Evolutionary conservation across 139 green algal species (phyloP).

Genomic region (Mesotaenium endlicherianum): DNA sequence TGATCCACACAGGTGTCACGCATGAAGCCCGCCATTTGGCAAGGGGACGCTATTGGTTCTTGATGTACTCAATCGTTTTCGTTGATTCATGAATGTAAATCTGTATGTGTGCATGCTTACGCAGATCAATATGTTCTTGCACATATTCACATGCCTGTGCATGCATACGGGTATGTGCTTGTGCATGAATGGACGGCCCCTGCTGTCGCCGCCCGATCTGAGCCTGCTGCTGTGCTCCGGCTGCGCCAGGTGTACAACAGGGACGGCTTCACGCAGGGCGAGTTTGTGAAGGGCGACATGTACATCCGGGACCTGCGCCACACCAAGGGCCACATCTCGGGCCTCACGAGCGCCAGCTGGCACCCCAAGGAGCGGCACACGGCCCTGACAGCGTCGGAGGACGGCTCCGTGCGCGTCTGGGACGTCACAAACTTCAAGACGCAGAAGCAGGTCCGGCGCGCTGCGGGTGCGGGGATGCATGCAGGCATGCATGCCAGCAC

Average conservation of each 20-base stretch:
- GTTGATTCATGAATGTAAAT: too few relatives aligned
- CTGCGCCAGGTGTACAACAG: slow-evolving; percentile 71
- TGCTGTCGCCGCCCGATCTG: too few relatives aligned
- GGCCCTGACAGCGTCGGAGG: slow-evolving; percentile 77
- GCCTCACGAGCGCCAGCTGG: slow-evolving; percentile 76
- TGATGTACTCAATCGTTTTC: too few relatives aligned
- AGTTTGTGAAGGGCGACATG: slow-evolving; percentile 89
- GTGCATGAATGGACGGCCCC: not conserved
- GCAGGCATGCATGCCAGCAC: too few relatives aligned
- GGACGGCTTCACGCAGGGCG: slow-evolving; percentile 72
- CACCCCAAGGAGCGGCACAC: slow-evolving; percentile 83
- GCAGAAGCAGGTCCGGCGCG: slow-evolving; percentile 67
- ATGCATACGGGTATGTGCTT: not conserved
- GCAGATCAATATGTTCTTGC: not conserved
- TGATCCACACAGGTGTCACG: too few relatives aligned
- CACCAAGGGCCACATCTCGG: slow-evolving; percentile 88
- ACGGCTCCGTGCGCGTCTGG: slow-evolving; percentile 88
- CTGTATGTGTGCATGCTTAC: too few relatives aligned
- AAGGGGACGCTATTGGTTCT: too few relatives aligned
- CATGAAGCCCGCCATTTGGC: too few relatives aligned
- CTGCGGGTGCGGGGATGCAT: not conserved
- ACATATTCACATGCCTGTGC: not conserved
- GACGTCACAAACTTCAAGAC: slow-evolving; percentile 69
- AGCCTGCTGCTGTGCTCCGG: too few relatives aligned
- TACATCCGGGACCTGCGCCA: slow-evolving; percentile 91